Evolutionary conservation across 768 basidiomycete genomes (phyloP), one percentile per base, ranked within the genome.

Genomic region (Exidia glandulosa): DNA sequence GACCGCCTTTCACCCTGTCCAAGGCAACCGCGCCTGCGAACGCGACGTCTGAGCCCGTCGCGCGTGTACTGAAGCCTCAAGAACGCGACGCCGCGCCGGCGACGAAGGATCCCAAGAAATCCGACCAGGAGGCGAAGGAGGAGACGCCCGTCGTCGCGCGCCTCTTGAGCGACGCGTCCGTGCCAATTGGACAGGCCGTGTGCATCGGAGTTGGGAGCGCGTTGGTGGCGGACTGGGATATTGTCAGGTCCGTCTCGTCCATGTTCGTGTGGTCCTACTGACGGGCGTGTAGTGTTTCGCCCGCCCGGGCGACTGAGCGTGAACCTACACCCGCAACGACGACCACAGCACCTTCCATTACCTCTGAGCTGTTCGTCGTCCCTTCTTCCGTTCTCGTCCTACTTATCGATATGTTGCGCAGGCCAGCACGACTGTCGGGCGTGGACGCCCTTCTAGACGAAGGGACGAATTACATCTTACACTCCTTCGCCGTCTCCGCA

Each of bases 131-230:
- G 41, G 41, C 10, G n/a, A n/a, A n/a, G n/a, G n/a, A n/a, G n/a
- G n/a, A n/a, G 41, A 12, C 9, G 5, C 16, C 16, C 19, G 12
- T 45, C 10, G 19, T 45, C 10, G 41, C 41, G 41, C 41, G 41
- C 41, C 16, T 45, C 10, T 23, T 45, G 6, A 6, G 19, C 7
- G 41, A 45, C 0, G 12, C 7, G 16, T 6, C 41, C 5, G 70
- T 91, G n/a, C 77, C 85, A n/a, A 77, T 79, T 50, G 79, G 79
- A 14, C 86, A 89, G 66, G 75, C 90, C 3, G n/a, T n/a, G n/a
- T n/a, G n/a, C n/a, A 77, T 84, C 14, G 74, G 85, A 60, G 70
- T 78, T 32, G 70, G 77, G 19, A 73, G 80, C 2, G 76, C 78
- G 56, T 78, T 74, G 12, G 68, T 83, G 5, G 74, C 79, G 52